Conservation (phyloP, 495 filamentous ascomycete genomes). For the Parachaetomium inaequale region DNA sequence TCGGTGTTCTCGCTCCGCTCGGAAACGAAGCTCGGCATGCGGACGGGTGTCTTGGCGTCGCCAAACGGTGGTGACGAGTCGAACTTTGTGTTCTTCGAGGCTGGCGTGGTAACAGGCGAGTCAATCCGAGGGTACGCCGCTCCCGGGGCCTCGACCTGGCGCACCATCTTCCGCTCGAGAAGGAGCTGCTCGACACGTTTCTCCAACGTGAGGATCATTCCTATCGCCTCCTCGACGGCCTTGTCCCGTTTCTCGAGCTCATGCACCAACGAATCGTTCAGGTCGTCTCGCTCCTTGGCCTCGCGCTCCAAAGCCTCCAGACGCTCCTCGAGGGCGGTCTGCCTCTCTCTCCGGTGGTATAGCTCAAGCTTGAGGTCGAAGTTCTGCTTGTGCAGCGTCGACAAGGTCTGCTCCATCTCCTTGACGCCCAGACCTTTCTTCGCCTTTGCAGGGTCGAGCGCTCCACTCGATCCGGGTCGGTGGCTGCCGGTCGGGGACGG, state of each 20-base stretch:
- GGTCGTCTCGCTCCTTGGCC: conserved; percentile 49
- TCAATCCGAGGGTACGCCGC: conserved; percentile 26
- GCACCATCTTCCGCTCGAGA: conserved; percentile 41
- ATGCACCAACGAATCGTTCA: conserved; percentile 64
- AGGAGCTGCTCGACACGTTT: conserved; percentile 57
- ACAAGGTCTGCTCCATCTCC: conserved; percentile 47
- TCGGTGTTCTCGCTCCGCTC: conserved; percentile 60
- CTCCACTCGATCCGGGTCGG: conserved; percentile 33
- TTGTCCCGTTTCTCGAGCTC: conserved; percentile 74
- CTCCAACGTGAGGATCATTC: conserved; percentile 73
- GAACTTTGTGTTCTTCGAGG: conserved; percentile 24
- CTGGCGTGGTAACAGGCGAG: conserved; percentile 16
- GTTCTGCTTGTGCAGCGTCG: conserved; percentile 76
- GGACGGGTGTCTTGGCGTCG: conserved; percentile 35
- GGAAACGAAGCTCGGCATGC: conserved; percentile 66
- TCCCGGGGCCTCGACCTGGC: conserved; percentile 35
- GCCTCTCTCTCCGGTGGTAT: conserved; percentile 63
- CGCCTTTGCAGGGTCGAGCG: conserved; percentile 32
- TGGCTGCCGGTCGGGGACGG: conserved; percentile 37
- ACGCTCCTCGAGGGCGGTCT: conserved; percentile 54
- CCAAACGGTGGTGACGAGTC: conserved; percentile 13
- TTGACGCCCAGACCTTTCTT: conserved; percentile 47
- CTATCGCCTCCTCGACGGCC: conserved; percentile 77
- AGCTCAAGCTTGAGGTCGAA: conserved; percentile 88
- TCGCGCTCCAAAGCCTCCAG: conserved; percentile 57